Evolutionary conservation across 495 filamentous ascomycete genomes (phyloP), one percentile per base, ranked within the genome.

Genomic region (Bombardia bombarda): DNA sequence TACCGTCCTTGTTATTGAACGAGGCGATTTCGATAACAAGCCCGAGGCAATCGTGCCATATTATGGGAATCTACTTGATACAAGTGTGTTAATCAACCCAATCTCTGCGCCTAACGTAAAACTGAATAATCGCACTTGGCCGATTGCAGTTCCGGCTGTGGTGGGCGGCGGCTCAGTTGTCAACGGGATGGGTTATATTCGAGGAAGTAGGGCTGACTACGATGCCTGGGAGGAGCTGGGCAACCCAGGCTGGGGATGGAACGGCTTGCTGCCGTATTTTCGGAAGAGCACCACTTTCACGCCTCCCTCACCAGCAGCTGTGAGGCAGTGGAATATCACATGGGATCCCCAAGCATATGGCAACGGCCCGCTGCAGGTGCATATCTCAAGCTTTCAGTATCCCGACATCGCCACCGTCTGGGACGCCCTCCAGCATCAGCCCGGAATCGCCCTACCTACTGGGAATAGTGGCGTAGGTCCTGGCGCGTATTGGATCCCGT

Each of bases 151-250:
- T 40, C 43, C 56, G 5, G 48, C 62, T 16, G 61, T 67, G 10
- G 62, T 71, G 10, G 67, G 68, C 21, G 69, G 70, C 10, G 65
- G 59, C 6, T 60, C 62, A 3, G 59, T 61, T 0, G 53, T 71
- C 32, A 71, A 70, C 37, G 66, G 63, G 34, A 70, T 71, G 68
- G 63, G 58, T 14, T 50, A 42, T 40, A 58, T 65, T 28, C 71
- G 77, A 19, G 79, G 78, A 0, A 76, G 70, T 32, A 73, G 66
- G 38, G 57, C 67, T 4, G 77, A 82, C 33, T 82, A 78, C 44
- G 77, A 83, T 52, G 66, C 68, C 25, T 83, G 80, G 80, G 73
- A 74, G 40, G 62, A 64, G n/a, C 70, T 78, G n/a, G 78, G 78
- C 5, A 75, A 74, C 21, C 56, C 64, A 5, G 75, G 76, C 6